Evolutionary conservation across 1,139 yeast genomes (phyloP), one percentile per base, ranked within the genome.

Genomic region (Yamadazyma songkhlaensis): DNA sequence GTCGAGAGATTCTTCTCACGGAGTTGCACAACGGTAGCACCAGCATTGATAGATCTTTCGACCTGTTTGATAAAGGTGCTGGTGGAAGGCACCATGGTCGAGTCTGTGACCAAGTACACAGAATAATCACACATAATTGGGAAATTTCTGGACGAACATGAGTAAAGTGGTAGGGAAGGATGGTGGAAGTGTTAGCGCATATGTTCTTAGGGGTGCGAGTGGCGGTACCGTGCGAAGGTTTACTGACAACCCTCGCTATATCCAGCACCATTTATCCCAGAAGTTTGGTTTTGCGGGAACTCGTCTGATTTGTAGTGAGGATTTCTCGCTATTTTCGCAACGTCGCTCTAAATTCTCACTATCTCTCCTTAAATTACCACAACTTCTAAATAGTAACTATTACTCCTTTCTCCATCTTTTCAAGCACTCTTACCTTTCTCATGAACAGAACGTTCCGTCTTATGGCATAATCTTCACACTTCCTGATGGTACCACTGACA

Each of bases 401-500:
- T 5, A 12, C 36, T 3, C 40, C 49, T 7, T 14, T 14, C 13
- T 45, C 45, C 9, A 25, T 11, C 27, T 32, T 40, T 32, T 44
- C 38, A 8, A 34, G 25, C 7, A 29, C 26, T 8, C 28, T 22
- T 2, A 48, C 22, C 25, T 39, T 25, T 31, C 40, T 44, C 59
- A 75, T 62, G 26, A 75, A 48, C 29, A 59, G 58, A 31, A 57
- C 53, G 39, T 69, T 72, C 44, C 74, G 58, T 49, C 67, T 50
- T 44, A 81, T 74, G 0, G 84, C 83, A 43, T 68, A 77, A 48
- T 80, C 74, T 55, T 89, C 95, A 51, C 95, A 76, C 54, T 88
- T 88, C 55, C 82, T 84, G 32, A 92, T 89, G 0, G 97, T 89
- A 0, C 97, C 97, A 51, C 95, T 82, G 0, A 87, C 81, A 44